These are phyloP conservation scores for Mortierella sp. DNA, from an alignment of 371 early-diverging fungal species.

Conservation along the genomic window DNA sequence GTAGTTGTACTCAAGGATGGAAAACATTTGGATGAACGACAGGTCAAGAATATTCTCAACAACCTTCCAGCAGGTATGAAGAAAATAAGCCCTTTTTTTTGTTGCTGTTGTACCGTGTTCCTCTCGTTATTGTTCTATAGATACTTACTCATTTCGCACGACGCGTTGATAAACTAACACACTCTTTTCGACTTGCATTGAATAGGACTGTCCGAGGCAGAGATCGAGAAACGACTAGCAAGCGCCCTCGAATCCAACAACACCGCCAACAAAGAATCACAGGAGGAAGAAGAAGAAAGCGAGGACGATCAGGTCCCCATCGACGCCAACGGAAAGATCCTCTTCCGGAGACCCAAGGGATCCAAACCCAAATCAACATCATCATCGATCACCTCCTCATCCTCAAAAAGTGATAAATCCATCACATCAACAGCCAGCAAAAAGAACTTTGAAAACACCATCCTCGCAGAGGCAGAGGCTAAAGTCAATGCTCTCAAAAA, in stretches of 20 bases:
- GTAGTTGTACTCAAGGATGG: slow-evolving; percentile 54
- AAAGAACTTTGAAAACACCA: slow-evolving; percentile 35
- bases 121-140: too few species aligned
- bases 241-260: not conserved
- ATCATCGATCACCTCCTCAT: not conserved
- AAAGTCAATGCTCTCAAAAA: slow-evolving; percentile 29
- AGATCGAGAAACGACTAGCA: slow-evolving; percentile 43
- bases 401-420: not conserved
- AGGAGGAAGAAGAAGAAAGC: slow-evolving; percentile 24
- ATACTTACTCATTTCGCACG: too few species aligned
- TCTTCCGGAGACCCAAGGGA: slow-evolving; percentile 45
- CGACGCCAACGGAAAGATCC: slow-evolving; percentile 53
- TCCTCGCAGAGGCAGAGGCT: slow-evolving; percentile 26
- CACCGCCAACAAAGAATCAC: not conserved
- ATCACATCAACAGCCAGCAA: slow-evolving; percentile 10
- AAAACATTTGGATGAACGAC: slow-evolving; percentile 56
- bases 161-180: too few species aligned
- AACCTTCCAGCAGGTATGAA: slow-evolving; percentile 50
- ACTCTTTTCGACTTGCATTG: not conserved
- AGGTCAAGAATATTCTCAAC: slow-evolving; percentile 47
- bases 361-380: slow-evolving; percentile 11
- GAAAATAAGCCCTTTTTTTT: not conserved
- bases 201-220: slow-evolving; percentile 49
- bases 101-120: too few species aligned
- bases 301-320: slow-evolving; percentile 44